Percentiles rank a stretch among this genome's conserved stretches.
phyloP scores from a whole-genome alignment of 768 basidiomycete species.

The Boletus vermiculosoides region DNA sequence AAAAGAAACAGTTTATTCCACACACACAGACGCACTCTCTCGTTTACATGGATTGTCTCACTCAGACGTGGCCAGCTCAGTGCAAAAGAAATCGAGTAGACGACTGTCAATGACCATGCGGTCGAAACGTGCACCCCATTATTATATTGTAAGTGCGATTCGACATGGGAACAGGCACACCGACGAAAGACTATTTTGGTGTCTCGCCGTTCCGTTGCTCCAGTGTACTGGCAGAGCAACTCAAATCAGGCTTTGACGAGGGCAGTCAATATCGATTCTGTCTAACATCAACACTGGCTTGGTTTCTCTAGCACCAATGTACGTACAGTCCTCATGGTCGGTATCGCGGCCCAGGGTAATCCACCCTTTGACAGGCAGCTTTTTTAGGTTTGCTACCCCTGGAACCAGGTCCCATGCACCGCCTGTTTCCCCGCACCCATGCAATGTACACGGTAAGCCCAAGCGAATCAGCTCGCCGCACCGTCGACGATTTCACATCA shows the following conservation, averaged over 20 bases:
- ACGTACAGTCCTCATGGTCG: not conserved
- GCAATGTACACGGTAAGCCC: not conserved
- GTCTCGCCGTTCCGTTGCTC: not conserved
- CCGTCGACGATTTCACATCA: not conserved
- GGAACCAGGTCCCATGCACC: not conserved
- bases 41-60: not conserved
- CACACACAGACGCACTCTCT: not conserved
- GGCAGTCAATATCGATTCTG: not conserved
- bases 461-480: not conserved
- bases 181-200: not conserved
- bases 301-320: not conserved
- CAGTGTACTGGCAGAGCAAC: not conserved
- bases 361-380: not conserved
- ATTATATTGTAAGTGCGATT: not conserved
- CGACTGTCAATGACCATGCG: conserved; percentile 8
- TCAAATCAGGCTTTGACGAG: not conserved
- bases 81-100: not conserved
- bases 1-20: not conserved
- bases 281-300: not conserved
- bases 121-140: conserved; percentile 5
- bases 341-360: conserved; percentile 1
- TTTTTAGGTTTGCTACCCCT: not conserved
- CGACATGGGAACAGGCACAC: conserved; percentile 2
- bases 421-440: not conserved
- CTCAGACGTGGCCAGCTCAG: not conserved